Base-by-base conservation (phyloP, 179 eudicot species). In the Vitellaria paradoxa region DNA sequence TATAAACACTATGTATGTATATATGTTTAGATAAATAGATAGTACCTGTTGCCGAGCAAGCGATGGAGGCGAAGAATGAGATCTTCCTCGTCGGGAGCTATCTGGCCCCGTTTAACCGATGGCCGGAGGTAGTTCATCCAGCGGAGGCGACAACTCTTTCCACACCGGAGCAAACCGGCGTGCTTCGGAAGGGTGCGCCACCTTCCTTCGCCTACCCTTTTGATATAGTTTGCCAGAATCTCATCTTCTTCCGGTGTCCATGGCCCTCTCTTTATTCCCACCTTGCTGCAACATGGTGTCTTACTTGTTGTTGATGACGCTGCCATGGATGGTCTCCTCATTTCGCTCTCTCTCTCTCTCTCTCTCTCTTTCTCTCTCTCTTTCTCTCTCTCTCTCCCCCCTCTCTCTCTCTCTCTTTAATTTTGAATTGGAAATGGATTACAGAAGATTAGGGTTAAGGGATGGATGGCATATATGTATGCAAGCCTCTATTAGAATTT, bases 161-260 rank as follows among this genome's bases (percentile, higher is more conserved):
- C 88, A 55, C 86, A 82, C 3, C 88, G 75, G 37, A 64, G 53
- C 40, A 85, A 67, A 6, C 88, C 88, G 0, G 80, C 88, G 77
- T 40, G 62, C 75, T 78, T 82, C 2, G 89, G 89, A 4, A 86
- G 62, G 1, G 82, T 80, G 24, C 84, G 76, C 89, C 89, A 86
- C 74, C 74, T 59, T 21, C 89, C 87, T 56, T 78, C 87, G 0
- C 89, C 89, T 78, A 84, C 85, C 30, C 49, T 80, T 69, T 11
- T 82, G 49, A 86, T 70, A 56, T 82, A 86, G 17, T 70, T 64
- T 2, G 79, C 55, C 65, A 86, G 68, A 8, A 84, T 10, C 78
- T 80, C 80, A 30, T 86, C 87, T 64, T 86, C 89, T 63, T 86
- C 87, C 2, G 85, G 84, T n/a, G 89, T 86, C 89, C 89, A 87